These are phyloP conservation scores for Pyrrhoderma lamaoense DNA, from an alignment of 1,284 basidiomycete species.

Conservation along the genomic window DNA sequence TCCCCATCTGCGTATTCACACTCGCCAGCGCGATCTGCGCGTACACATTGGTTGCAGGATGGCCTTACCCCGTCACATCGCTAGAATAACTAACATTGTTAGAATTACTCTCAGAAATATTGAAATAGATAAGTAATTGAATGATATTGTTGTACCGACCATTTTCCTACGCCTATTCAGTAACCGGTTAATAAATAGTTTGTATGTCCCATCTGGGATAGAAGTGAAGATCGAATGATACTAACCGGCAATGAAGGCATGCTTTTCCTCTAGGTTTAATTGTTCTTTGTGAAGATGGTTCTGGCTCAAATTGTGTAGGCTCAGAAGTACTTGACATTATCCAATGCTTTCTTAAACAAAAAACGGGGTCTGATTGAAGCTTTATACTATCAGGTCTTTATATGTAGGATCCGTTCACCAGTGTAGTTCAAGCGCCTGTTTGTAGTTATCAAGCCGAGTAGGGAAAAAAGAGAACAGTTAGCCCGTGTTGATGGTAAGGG, in stretches of 20 bases:
- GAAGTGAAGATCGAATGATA: background rate
- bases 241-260: slow-evolving; percentile 18
- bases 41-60: slow-evolving; percentile 13
- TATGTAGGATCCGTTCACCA: too few relatives aligned
- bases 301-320: too few relatives aligned
- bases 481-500: too few relatives aligned
- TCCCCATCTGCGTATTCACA: slow-evolving; percentile 18
- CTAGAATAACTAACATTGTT: slow-evolving; percentile 5
- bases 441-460: too few relatives aligned
- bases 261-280: slow-evolving; percentile 4
- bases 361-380: too few relatives aligned
- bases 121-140: background rate
- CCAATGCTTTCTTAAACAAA: too few relatives aligned
- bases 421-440: too few relatives aligned
- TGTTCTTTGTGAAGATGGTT: too few relatives aligned
- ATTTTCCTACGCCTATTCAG: slow-evolving; percentile 18
- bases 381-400: too few relatives aligned
- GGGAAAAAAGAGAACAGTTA: too few relatives aligned
- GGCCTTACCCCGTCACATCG: slow-evolving; percentile 16
- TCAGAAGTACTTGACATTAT: too few relatives aligned
- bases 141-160: slow-evolving; percentile 3
- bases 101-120: background rate
- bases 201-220: too few relatives aligned
- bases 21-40: slow-evolving; percentile 14
- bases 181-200: slow-evolving; percentile 3